Evolutionary conservation across 805 yeast genomes (phyloP).

Genomic region (Ogataea allantospora): DNA sequence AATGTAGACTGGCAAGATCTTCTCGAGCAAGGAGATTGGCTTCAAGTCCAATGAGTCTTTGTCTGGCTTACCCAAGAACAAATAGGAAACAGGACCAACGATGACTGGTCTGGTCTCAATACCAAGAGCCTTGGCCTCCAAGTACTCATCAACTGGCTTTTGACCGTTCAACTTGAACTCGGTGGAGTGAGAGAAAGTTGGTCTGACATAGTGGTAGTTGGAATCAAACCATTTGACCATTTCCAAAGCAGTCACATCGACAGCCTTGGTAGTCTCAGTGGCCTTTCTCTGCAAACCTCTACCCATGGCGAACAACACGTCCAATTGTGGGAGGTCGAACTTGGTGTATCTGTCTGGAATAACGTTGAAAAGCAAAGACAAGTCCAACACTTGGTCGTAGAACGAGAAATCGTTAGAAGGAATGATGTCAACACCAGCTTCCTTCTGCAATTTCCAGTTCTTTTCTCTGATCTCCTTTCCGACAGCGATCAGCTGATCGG

Average conservation of each 20-base stretch:
- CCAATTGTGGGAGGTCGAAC: conserved; percentile 83
- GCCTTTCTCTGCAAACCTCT: conserved; percentile 99
- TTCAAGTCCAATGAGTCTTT: conserved; percentile 94
- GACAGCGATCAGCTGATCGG: conserved; percentile 82
- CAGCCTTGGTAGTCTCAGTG: conserved; percentile 80
- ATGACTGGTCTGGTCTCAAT: conserved; percentile 96
- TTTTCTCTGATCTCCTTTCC: conserved; percentile 93
- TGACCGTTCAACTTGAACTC: conserved; percentile 93
- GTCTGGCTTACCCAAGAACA: conserved; percentile 96
- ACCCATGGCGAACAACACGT: conserved; percentile 98
- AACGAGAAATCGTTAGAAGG: conserved; percentile 97
- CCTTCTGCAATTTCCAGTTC: conserved; percentile 98
- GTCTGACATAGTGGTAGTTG: conserved; percentile 99
- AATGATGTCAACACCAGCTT: conserved; percentile 94
- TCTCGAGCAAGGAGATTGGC: conserved; percentile 85
- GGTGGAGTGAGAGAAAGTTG: conserved; percentile 94
- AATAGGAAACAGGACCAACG: conserved; percentile 94
- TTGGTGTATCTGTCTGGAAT: conserved; percentile 96
- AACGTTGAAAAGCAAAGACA: conserved; percentile 89
- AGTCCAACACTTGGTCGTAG: conserved; percentile 96
- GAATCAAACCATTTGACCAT: conserved; percentile 99
- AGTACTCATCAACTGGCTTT: conserved; percentile 96
- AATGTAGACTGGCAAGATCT: conserved; percentile 90
- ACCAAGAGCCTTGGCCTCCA: conserved; percentile 97
- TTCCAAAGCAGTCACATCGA: conserved; percentile 97